These are phyloP conservation scores for Lasiosphaeriaceae sp. DNA, from an alignment of 495 filamentous ascomycete species.

Conservation along the genomic window DNA sequence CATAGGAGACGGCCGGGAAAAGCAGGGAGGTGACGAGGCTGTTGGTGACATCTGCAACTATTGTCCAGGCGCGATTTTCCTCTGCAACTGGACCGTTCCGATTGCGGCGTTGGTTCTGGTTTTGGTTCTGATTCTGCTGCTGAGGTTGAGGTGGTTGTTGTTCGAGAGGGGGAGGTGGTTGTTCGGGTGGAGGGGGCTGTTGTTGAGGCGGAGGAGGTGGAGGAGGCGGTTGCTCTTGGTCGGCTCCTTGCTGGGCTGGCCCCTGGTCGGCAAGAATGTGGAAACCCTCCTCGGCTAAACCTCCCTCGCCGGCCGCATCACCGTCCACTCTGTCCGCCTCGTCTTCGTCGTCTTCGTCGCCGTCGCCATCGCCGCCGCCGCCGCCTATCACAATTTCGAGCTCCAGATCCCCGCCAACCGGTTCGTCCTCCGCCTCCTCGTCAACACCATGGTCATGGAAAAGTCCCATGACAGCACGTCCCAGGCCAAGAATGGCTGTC, in stretches of 20 bases:
- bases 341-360: constrained; percentile 31
- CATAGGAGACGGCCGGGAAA: constrained; percentile 39
- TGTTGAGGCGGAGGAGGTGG: background rate
- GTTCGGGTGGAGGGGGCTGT: constrained; percentile 5
- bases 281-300: constrained; percentile 11
- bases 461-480: constrained; percentile 6
- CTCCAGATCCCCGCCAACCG: constrained; percentile 28
- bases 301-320: constrained; percentile 27
- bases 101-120: background rate
- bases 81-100: background rate
- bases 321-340: constrained; percentile 41
- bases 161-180: no score
- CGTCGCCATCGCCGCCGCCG: constrained; percentile 31
- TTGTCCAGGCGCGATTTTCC: constrained; percentile 14
- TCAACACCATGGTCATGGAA: constrained; percentile 19
- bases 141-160: background rate
- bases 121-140: constrained; percentile 5
- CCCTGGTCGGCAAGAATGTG: constrained; percentile 8
- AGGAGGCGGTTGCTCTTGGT: background rate
- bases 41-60: constrained; percentile 25
- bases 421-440: constrained; percentile 30
- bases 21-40: constrained; percentile 38
- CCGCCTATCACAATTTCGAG: constrained; percentile 42
- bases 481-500: constrained; percentile 12
- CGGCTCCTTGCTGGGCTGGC: background rate